Base-by-base conservation (phyloP, 805 yeast species). In the Lipomyces chichibuensis region DNA sequence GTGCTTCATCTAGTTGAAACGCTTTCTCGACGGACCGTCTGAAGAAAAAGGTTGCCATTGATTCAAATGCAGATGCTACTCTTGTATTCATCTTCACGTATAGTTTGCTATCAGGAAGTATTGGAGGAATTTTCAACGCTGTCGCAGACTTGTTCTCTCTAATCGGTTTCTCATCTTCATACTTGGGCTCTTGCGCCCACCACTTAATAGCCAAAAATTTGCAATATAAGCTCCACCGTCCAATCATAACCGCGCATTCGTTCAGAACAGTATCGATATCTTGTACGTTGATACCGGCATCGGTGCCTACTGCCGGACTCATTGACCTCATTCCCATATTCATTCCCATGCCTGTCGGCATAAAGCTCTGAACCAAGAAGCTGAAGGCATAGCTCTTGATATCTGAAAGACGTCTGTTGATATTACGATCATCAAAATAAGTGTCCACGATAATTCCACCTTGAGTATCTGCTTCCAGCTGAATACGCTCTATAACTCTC, bases 401-500 rank as follows among this genome's bases (percentile, higher is more conserved):
- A 29, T 88, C 91, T 64, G 82, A 82, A 29, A 90, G 72, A 8
- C 84, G 75, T 2, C 84, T 82, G 35, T 83, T 87, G 3, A 92
- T 74, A 33, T 87, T 81, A 69, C 91, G 84, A 35, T 85, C 83
- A 72, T 93, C 98, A 80, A 88, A 85, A 74, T 91, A 91, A 0
- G 95, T 90, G 76, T 94, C 98, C 63, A 90, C 82, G 3, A 95
- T 90, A 56, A 95, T 81, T 0, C 96, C 96, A 32, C 94, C 88
- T 75, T 95, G 99, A n/a, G 93, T 82, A 75, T 95, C 99, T 37
- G 95, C 88, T 75, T 95, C 99, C 60, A 85, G 81, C 77, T 94
- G 97, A 39, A 95, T 88, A 60, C 85, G 85, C 23, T 84, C 85
- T 72, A 93, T 83, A 9, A 94, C 92, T 43, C 83, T 83, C 2